Evolutionary conservation across 1,139 yeast species (phyloP), one percentile per base, ranked within the genome.

Genomic region (Taiozyma sp.): DNA sequence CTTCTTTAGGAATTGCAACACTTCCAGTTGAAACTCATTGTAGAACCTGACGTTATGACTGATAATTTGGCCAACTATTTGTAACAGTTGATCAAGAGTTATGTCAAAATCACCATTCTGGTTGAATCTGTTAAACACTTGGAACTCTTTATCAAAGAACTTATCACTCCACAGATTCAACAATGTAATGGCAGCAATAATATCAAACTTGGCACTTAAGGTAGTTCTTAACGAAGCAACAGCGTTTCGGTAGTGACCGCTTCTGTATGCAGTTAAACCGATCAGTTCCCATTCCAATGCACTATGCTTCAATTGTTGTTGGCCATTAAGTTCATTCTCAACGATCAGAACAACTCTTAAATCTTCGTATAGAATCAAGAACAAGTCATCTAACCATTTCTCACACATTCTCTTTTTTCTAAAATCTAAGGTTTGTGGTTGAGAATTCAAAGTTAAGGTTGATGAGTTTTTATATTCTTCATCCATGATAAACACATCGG

Each of bases 241-340:
- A 0, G 96, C 96, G 62, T 89, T 95, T 54, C 84, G 84, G 65
- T 72, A 82, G 65, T 90, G 91, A 64, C 86, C 85, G 44, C 92
- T 80, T 55, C 97, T 79, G 61, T 79, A 79, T 6, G 96, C 91
- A 44, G 90, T 82, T 52, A 82, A 76, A 0, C 98, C 99, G 55
- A 92, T 79, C 44, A 92, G 76, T 68, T 92, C 97, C 98, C 98
- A 93, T 69, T 93, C 99, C 52, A 89, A 73, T 0, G 96, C 87
- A 50, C 90, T 81, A 69, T 88, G 92, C 62, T 81, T 83, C 60
- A 86, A 80, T 45, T 83, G 86, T 69, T 82, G 76, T 61, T 84
- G 89, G 22, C 88, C 83, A 62, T 80, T 80, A 16, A 83, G 75
- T 65, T 89, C 96, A 14, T 90, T 89, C 61, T 88, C 89, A 91